Evolutionary conservation across 768 basidiomycete species (phyloP).

Genomic region (Trametopsis cervina): DNA sequence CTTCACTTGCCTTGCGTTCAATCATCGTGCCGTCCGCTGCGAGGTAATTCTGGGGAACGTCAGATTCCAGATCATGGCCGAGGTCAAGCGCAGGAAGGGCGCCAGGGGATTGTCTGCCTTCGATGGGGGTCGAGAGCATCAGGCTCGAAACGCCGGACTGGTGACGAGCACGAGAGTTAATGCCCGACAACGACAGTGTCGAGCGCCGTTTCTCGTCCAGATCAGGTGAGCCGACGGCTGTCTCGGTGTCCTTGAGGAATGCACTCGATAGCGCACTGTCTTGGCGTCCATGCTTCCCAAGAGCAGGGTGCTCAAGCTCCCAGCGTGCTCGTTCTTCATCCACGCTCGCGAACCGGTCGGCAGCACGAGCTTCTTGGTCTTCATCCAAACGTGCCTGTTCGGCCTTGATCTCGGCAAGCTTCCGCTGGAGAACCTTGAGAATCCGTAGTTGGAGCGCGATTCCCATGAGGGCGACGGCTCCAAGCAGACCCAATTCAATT

Average conservation of each 20-base stretch:
- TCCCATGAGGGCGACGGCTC: conserved; percentile 78
- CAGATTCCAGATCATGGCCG: conserved; percentile 64
- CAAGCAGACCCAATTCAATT: conserved; percentile 87
- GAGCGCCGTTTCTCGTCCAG: conserved; percentile 43
- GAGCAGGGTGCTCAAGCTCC: conserved; percentile 78
- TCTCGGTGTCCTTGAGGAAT: conserved; percentile 49
- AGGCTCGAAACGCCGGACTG: conserved; percentile 71
- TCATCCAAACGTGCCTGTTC: conserved; percentile 68
- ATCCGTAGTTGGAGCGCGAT: conserved; percentile 87
- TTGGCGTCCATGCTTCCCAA: conserved; percentile 51
- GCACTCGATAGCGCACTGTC: conserved; percentile 58
- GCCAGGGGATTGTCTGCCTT: conserved; percentile 54
- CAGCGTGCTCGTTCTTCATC: conserved; percentile 72
- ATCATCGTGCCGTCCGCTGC: conserved; percentile 33
- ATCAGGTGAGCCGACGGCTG: conserved; percentile 35
- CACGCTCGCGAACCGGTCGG: conserved; percentile 57
- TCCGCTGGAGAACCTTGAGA: conserved; percentile 69
- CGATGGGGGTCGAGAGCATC: conserved; percentile 54
- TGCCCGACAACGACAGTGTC: conserved; percentile 36
- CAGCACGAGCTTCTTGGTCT: conserved; percentile 70
- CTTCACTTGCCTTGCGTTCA: conserved; percentile 7
- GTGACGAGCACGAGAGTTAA: conserved; percentile 46
- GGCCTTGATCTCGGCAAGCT: conserved; percentile 71
- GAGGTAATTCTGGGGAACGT: conserved; percentile 70
- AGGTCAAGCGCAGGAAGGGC: conserved; percentile 69